phyloP scores from a whole-genome alignment of 139 green algal genomes.

The Pseudopediastrum boryanum region DNA sequence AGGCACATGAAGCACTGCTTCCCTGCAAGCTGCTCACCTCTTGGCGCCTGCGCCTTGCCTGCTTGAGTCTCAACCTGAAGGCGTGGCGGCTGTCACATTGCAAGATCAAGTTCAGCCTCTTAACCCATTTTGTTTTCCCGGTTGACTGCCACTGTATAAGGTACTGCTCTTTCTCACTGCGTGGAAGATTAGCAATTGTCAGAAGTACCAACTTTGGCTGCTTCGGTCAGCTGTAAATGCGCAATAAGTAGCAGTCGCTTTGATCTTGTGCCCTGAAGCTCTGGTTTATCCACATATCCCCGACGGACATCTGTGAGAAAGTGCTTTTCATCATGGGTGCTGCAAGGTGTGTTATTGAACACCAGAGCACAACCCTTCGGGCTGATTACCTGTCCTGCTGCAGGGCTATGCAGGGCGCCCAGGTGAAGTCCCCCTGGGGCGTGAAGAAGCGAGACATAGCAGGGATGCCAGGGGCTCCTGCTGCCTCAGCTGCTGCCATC shows the following conservation, averaged over 20 bases:
- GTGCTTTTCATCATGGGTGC: too few species aligned
- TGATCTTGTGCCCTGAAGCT: too few species aligned
- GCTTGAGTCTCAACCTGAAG: conserved; percentile 55
- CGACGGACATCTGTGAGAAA: too few species aligned
- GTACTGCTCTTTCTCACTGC: conserved; percentile 58
- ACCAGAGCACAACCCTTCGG: too few species aligned
- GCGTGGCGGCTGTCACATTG: conserved; percentile 53
- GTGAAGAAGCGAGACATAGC: conserved; percentile 62
- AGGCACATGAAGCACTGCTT: neutral
- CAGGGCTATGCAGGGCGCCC: conserved; percentile 51
- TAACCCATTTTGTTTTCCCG: conserved; percentile 68
- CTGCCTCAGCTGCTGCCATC: conserved; percentile 34
- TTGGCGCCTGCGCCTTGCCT: conserved; percentile 40
- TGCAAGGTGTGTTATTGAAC: too few species aligned
- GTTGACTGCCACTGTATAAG: conserved; percentile 60
- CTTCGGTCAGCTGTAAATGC: too few species aligned
- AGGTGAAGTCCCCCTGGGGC: conserved; percentile 60
- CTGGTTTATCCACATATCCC: too few species aligned
- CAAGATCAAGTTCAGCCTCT: conserved; percentile 77
- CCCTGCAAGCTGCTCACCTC: conserved; percentile 36
- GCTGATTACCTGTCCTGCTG: conserved; percentile 47
- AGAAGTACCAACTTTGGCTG: too few species aligned
- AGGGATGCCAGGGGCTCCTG: conserved; percentile 42
- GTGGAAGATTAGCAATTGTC: neutral
- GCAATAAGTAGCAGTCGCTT: too few species aligned